A percentile compares a stretch with the other conserved stretches of the same genome.
Evolutionary conservation across 2,329 filamentous ascomycete species (phyloP).

Genomic region (Graphilbum ipis-grandicollis): DNA sequence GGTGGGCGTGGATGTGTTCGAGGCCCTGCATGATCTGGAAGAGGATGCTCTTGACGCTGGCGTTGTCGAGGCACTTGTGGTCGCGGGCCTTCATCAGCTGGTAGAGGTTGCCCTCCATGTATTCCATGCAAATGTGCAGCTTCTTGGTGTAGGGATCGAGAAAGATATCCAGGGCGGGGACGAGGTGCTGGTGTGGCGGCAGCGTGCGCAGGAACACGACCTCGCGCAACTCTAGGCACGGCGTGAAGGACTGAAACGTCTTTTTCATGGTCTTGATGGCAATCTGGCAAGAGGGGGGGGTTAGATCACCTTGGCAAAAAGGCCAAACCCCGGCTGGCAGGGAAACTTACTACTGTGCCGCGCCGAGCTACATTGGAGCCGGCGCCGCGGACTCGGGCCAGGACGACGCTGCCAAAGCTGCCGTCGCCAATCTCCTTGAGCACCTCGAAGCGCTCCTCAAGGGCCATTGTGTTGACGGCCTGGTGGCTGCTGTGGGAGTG

Average conservation of each 20-base stretch:
- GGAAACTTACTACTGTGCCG: slow-evolving; percentile 67
- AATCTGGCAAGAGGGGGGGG: slow-evolving; percentile 38
- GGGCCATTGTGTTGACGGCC: slow-evolving; percentile 30
- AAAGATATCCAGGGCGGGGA: slow-evolving; percentile 97
- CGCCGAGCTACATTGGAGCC: slow-evolving; percentile 76
- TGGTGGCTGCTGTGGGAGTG: slow-evolving; percentile 20
- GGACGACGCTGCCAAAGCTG: slow-evolving; percentile 88
- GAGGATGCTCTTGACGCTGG: slow-evolving; percentile 91
- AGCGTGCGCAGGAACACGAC: slow-evolving; percentile 90
- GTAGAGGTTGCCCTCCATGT: slow-evolving; percentile 98
- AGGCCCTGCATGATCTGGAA: slow-evolving; percentile 93
- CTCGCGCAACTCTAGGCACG: slow-evolving; percentile 85
- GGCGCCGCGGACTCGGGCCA: slow-evolving; percentile 80
- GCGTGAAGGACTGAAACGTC: slow-evolving; percentile 80
- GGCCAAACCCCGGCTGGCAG: not conserved
- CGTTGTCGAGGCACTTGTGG: slow-evolving; percentile 79
- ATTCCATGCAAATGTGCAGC: slow-evolving; percentile 97
- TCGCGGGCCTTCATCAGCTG: slow-evolving; percentile 97
- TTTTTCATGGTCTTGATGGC: slow-evolving; percentile 99
- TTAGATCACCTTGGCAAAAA: not conserved
- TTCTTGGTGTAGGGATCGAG: slow-evolving; percentile 91
- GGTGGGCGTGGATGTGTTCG: slow-evolving; percentile 91
- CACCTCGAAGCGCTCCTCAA: slow-evolving; percentile 92
- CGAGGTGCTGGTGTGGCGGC: slow-evolving; percentile 74
- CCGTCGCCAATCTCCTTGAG: slow-evolving; percentile 98